These are phyloP conservation scores for Podospora fimiseda DNA, from an alignment of 495 filamentous ascomycete genomes.

Conservation along the genomic window DNA sequence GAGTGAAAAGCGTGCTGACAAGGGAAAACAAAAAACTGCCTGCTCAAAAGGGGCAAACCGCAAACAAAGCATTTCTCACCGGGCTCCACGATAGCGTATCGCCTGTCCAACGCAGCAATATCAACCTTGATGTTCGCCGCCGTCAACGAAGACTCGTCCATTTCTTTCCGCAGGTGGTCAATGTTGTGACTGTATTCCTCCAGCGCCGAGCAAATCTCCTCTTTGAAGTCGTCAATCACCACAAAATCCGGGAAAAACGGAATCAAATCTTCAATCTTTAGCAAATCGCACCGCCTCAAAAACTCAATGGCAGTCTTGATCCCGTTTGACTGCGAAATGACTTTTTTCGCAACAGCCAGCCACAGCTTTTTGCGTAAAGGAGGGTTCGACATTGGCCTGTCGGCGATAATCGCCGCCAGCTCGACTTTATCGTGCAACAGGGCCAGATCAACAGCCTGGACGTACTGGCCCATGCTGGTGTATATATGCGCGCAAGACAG, in stretches of 20 bases:
- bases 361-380: conserved; percentile 89
- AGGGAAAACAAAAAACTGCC: conserved; percentile 96
- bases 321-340: conserved; percentile 76
- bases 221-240: conserved; percentile 98
- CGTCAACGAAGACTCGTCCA: conserved; percentile 86
- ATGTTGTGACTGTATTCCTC: conserved; percentile 90
- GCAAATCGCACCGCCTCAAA: conserved; percentile 79
- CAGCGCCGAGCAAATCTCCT: conserved; percentile 89
- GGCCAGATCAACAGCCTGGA: conserved; percentile 85
- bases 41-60: conserved; percentile 70
- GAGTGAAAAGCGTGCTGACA: conserved; percentile 97
- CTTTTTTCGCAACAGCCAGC: conserved; percentile 88
- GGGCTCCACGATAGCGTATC: conserved; percentile 94
- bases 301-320: conserved; percentile 97
- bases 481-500: conserved; percentile 95
- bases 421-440: conserved; percentile 83
- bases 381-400: conserved; percentile 69
- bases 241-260: conserved; percentile 99
- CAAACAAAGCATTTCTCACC: conserved; percentile 91
- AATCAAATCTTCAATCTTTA: conserved; percentile 93
- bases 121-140: conserved; percentile 83
- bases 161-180: conserved; percentile 82
- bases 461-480: conserved; percentile 87
- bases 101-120: conserved; percentile 72
- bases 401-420: conserved; percentile 82